Conservation (phyloP, 306 rosid genomes). For the Quercus cerris region DNA sequence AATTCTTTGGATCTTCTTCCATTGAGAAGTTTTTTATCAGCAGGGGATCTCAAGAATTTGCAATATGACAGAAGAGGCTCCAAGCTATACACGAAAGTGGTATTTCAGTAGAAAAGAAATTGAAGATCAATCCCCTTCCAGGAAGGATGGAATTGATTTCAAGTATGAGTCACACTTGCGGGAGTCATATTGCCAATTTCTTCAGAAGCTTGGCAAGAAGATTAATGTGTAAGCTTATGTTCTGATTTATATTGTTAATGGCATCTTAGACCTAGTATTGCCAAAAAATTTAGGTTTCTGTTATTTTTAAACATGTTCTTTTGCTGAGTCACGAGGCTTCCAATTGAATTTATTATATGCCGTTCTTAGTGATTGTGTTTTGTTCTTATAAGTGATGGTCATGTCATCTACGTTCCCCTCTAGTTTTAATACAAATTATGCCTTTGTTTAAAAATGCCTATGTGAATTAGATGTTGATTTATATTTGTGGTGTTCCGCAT, state of each 20-base stretch:
- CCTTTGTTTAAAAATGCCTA: too few relatives aligned
- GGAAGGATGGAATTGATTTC: conserved; percentile 44
- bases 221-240: conserved; percentile 44
- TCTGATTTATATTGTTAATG: neutral
- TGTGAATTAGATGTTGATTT: too few relatives aligned
- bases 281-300: neutral
- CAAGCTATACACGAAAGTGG: conserved; percentile 26
- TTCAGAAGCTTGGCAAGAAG: conserved; percentile 45
- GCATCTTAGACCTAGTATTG: neutral
- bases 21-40: conserved; percentile 8
- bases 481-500: too few relatives aligned
- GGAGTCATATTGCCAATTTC: conserved; percentile 41
- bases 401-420: too few relatives aligned
- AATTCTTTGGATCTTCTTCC: neutral
- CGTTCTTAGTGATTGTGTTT: too few relatives aligned
- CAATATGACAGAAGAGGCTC: conserved; percentile 20
- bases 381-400: too few relatives aligned
- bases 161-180: conserved; percentile 40
- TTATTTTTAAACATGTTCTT: neutral
- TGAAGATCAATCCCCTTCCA: conserved; percentile 42
- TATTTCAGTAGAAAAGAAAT: conserved; percentile 41
- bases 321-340: too few relatives aligned
- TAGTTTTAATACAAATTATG: too few relatives aligned
- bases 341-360: too few relatives aligned
- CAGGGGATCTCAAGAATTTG: conserved; percentile 15